Evolutionary conservation across 345 rosid genomes (phyloP), one percentile per base, ranked within the genome.

Genomic region (Anastatica hierochuntica): DNA sequence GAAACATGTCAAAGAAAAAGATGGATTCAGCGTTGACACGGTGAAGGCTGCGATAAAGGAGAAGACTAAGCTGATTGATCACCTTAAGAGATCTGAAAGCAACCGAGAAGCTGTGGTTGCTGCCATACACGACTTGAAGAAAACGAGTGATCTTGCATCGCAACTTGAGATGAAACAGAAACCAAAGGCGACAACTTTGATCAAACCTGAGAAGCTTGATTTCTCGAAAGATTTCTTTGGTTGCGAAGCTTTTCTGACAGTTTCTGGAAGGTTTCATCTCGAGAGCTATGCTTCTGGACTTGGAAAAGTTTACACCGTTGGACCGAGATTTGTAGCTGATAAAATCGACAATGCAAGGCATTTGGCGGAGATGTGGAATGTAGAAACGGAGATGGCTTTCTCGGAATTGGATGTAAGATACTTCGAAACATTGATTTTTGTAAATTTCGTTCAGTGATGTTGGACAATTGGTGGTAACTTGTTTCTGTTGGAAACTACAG

Each of bases 261-360:
- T 58, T 37, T 81, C 96, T 14, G 95, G 98, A 30, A 80, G 74
- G 57, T 79, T 79, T 64, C 96, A 81, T 78, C 72, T 92, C 52
- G 95, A 83, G 72, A 84, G 98, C 70, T 85, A 76, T 61, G 95
- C 96, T 8, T 79, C 84, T 72, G 82, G 90, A 15, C 83, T 92
- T 47, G 98, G 98, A 54, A 76, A 88, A 54, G 95, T 92, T 41
- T 92, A 84, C 71, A 66, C 98, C 11, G 74, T 85, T 23, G 96
- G 96, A 56, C 90, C 96, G 35, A 76, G 86, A 64, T 92, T 83
- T 57, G 60, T 21, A 33, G 95, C 95, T 43, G 81, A 76, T 66
- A 73, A 74, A 62, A 62, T 39, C n/a, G 72, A 72, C 33, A 66
- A 79, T 33, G 16, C 78, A 7, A 83, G 73, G 47, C 78, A 63